Base-by-base conservation (phyloP, 371 early-diverging fungal species). In the Mucor piriformis region DNA sequence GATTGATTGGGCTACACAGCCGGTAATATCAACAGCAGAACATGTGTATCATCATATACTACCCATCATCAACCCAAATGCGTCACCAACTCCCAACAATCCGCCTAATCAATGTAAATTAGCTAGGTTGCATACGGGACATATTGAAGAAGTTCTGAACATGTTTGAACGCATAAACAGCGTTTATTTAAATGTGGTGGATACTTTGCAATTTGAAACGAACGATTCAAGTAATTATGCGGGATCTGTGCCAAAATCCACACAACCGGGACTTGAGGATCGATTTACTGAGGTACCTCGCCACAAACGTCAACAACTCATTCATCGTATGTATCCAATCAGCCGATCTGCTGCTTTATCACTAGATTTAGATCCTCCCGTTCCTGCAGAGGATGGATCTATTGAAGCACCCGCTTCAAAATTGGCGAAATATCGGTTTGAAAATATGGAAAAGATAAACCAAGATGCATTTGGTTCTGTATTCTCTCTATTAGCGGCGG, bases 391-490 rank as follows among this genome's bases (percentile, higher is more conserved):
- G 12, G 54, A 57, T 29, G 57, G 35, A 2, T 47, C 0, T 15
- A 25, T n/a, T 6, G 52, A 50, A 8, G 53, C 54, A 1, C 25
- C 49, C n/a, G 58, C 71, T 3, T 47, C 67, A 0, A 68, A 67
- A 15, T 50, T 74, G 6, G 65, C 78, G 4, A 73, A 71, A 37
- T 67, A 56, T 15, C 74, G 79, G 12, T 61, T 83, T 25, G 68
- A 70, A 21, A 66, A 79, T 29, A 65, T 85, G 55, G 42, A 66
- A 13, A 66, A 76, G 12, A 73, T 85, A 20, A 70, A 75, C 29
- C 76, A 84, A 54, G 80, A 85, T 50, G 72, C 79, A 8, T 79
- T 75, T 24, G 85, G 76, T 7, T 75, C 87, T 0, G 73, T 83
- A 6, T 69, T 87, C 53, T 80, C 81, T 6, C 59, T 86, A 1